phyloP scores from a whole-genome alignment of 2,329 filamentous ascomycete species.

The Dactylellina leptospora region DNA sequence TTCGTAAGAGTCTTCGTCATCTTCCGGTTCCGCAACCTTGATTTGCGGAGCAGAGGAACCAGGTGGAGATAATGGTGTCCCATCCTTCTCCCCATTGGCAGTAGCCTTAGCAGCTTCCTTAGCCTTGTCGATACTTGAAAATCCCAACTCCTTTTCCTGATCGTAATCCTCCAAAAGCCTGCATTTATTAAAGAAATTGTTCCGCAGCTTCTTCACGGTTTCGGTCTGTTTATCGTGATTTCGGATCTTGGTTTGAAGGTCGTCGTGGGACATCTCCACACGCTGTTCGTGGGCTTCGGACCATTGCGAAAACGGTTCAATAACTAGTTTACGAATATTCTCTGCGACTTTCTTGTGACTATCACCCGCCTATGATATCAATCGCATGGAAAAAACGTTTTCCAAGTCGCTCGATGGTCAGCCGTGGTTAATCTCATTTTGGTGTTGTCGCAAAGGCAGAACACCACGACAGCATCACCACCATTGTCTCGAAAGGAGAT shows the following conservation, averaged over 20 bases:
- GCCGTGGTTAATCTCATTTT: not conserved
- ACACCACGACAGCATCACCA: constrained; percentile 58
- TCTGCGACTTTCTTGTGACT: constrained; percentile 95
- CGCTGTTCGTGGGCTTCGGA: constrained; percentile 92
- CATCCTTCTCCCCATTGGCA: constrained; percentile 57
- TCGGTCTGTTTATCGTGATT: constrained; percentile 92
- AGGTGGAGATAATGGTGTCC: constrained; percentile 59
- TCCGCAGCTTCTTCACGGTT: constrained; percentile 87
- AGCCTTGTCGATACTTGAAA: constrained; percentile 77
- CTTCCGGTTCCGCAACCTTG: constrained; percentile 76
- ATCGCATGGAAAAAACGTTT: constrained; percentile 20
- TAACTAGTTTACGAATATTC: constrained; percentile 93
- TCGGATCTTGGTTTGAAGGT: constrained; percentile 89
- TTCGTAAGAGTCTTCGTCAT: constrained; percentile 85
- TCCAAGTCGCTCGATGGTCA: constrained; percentile 15
- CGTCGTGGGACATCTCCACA: constrained; percentile 92
- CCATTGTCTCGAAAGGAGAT: constrained; percentile 88
- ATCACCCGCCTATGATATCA: constrained; percentile 72
- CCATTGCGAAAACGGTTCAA: constrained; percentile 93
- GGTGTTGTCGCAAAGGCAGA: constrained; percentile 30
- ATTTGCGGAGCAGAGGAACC: constrained; percentile 75
- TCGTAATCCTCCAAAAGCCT: constrained; percentile 94
- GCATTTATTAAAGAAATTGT: constrained; percentile 99
- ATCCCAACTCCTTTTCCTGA: constrained; percentile 97
- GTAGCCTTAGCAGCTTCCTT: constrained; percentile 69